Conservation (phyloP, 2,329 filamentous ascomycete species). For the Colletotrichum sp. region DNA sequence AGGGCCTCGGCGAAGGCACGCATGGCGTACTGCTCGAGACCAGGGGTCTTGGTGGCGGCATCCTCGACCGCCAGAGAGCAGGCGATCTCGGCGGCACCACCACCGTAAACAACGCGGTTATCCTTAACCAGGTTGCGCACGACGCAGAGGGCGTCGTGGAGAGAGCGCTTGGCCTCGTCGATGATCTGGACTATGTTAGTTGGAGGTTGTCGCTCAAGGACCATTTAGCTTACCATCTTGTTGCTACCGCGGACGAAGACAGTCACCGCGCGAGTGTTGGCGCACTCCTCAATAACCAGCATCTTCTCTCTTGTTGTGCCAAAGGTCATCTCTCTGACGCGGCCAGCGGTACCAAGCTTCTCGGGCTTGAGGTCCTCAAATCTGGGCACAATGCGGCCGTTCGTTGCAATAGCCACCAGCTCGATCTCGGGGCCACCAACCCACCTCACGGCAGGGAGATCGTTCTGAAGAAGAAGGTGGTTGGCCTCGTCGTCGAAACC, state of each 20-base stretch:
- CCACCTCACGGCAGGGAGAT: slow-evolving; percentile 95
- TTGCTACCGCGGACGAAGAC: slow-evolving; percentile 97
- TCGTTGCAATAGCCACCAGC: slow-evolving; percentile 97
- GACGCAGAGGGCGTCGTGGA: slow-evolving; percentile 97
- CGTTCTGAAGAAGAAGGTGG: slow-evolving; percentile 93
- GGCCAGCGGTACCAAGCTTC: slow-evolving; percentile 88
- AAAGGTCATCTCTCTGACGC: slow-evolving; percentile 94
- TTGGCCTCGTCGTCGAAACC: slow-evolving; percentile 99
- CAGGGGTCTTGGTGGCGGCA: slow-evolving; percentile 90
- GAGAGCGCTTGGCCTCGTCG: slow-evolving; percentile 95
- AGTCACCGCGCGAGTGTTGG: slow-evolving; percentile 95
- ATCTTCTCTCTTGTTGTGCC: slow-evolving; percentile 99
- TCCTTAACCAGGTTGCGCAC: slow-evolving; percentile 95
- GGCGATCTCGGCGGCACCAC: slow-evolving; percentile 95
- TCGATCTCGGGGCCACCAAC: slow-evolving; percentile 98
- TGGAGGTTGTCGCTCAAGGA: neutral
- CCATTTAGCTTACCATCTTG: slow-evolving; percentile 81
- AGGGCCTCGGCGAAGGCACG: slow-evolving; percentile 95
- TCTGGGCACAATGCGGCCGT: slow-evolving; percentile 94
- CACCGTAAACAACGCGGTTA: slow-evolving; percentile 97
- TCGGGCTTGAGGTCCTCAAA: slow-evolving; percentile 93
- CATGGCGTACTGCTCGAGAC: slow-evolving; percentile 99
- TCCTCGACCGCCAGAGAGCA: slow-evolving; percentile 97
- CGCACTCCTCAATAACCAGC: slow-evolving; percentile 98
- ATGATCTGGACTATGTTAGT: slow-evolving; percentile 74